Conservation (phyloP, 495 filamentous ascomycete genomes). For the Penicillium dipodomyicola region DNA sequence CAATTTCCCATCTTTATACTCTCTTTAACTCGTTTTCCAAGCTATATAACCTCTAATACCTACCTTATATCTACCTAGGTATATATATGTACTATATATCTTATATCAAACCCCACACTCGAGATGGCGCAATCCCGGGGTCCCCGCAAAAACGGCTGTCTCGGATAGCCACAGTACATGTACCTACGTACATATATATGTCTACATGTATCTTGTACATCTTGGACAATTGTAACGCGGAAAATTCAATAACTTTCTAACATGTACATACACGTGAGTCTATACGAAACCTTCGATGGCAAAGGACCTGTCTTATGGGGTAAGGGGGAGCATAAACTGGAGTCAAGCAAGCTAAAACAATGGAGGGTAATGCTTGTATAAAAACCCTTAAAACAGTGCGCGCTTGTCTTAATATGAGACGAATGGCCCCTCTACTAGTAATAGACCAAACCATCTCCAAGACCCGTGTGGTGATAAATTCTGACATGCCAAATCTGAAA, state of each 20-base stretch:
- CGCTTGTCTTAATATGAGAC: not conserved
- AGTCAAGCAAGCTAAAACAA: not conserved
- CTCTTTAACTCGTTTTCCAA: not conserved
- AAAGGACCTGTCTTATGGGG: no score
- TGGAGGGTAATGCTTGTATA: not conserved
- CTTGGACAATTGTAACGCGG: not conserved
- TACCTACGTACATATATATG: not conserved
- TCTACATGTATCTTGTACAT: no score
- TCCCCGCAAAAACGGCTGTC: slow-evolving; percentile 9
- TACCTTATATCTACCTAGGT: not conserved
- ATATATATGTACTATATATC: not conserved
- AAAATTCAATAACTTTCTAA: not conserved
- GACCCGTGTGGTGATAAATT: not conserved
- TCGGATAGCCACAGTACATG: slow-evolving; percentile 1
- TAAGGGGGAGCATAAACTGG: no score
- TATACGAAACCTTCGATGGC: not conserved
- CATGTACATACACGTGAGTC: not conserved
- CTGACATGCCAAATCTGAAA: not conserved
- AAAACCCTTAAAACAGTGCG: no score
- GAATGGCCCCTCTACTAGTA: not conserved
- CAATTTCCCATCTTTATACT: not conserved
- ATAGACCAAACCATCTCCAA: not conserved
- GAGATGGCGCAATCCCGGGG: slow-evolving; percentile 9
- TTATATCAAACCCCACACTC: not conserved
- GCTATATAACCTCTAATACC: not conserved